A percentile compares a stretch with the other conserved stretches of the same genome.
Conservation (phyloP, 2,329 filamentous ascomycete species). For the Colletotrichum musicola region DNA sequence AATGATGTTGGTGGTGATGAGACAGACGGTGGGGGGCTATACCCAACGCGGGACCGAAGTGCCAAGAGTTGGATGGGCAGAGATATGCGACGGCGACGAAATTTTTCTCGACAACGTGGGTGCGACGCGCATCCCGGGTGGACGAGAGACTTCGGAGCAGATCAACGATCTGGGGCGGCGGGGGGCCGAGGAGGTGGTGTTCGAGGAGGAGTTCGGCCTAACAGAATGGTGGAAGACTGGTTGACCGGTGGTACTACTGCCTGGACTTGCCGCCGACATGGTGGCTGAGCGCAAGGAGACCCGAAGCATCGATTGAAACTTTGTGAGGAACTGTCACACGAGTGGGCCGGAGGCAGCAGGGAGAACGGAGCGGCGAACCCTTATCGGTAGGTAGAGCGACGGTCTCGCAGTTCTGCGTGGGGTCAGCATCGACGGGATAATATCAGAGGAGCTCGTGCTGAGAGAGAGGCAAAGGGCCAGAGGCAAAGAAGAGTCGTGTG, state of each 20-base stretch:
- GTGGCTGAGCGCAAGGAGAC: conserved; percentile 14
- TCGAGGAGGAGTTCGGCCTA: too few relatives aligned
- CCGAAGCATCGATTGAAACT: too few relatives aligned
- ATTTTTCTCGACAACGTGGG: conserved; percentile 33
- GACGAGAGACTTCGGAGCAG: conserved; percentile 13
- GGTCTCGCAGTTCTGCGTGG: too few relatives aligned
- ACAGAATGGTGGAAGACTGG: too few relatives aligned
- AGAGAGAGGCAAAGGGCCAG: neutral
- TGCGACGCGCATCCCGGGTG: conserved; percentile 33
- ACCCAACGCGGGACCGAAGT: conserved; percentile 29
- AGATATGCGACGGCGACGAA: conserved; percentile 10
- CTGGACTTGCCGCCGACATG: too few relatives aligned
- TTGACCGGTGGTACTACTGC: too few relatives aligned
- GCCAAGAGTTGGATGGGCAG: conserved; percentile 29
- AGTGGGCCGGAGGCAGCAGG: too few relatives aligned
- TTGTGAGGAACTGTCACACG: too few relatives aligned
- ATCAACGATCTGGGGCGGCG: conserved; percentile 18
- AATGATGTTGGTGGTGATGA: neutral
- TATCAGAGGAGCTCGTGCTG: neutral
- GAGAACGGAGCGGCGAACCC: conserved; percentile 26
- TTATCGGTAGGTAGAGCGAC: conserved; percentile 23
- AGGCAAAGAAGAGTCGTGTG: neutral
- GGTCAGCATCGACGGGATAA: neutral
- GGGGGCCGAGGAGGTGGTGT: neutral
- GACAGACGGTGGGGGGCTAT: conserved; percentile 21